Evolutionary conservation across 208 protist genomes (phyloP).

Genomic region (Acanthamoeba triangularis): DNA sequence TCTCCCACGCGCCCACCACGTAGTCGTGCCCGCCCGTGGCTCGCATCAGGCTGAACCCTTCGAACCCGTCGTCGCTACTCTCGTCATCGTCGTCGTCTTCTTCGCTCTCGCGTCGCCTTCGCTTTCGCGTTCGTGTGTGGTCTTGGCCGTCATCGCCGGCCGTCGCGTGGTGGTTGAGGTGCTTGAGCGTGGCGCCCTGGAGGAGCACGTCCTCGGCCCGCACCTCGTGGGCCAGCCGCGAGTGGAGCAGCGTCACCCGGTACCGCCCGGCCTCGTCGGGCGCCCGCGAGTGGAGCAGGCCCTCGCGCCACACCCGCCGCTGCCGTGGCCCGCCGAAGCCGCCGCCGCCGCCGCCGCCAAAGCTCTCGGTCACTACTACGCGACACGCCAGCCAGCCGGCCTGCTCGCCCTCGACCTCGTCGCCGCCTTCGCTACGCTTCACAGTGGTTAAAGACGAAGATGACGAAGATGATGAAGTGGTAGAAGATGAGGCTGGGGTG

Average conservation of each 20-base stretch:
- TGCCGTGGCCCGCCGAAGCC: background rate
- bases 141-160: background rate
- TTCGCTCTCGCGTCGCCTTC: background rate
- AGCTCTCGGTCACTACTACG: background rate
- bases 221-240: background rate
- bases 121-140: background rate
- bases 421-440: background rate
- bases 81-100: background rate
- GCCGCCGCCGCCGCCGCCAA: background rate
- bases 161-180: background rate
- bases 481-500: background rate
- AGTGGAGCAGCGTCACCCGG: conserved; percentile 2
- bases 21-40: background rate
- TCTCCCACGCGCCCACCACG: conserved; percentile 10
- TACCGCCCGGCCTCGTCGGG: background rate
- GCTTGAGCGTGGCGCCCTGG: conserved; percentile 54
- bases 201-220: conserved; percentile 36
- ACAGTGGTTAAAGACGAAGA: background rate
- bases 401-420: background rate
- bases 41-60: background rate
- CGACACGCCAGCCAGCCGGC: background rate
- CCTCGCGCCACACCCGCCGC: conserved; percentile 14
- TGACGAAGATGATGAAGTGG: background rate
- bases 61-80: background rate
- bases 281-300: background rate